Base-by-base conservation (phyloP, 768 basidiomycete genomes). In the Hydnomerulius pinastri region DNA sequence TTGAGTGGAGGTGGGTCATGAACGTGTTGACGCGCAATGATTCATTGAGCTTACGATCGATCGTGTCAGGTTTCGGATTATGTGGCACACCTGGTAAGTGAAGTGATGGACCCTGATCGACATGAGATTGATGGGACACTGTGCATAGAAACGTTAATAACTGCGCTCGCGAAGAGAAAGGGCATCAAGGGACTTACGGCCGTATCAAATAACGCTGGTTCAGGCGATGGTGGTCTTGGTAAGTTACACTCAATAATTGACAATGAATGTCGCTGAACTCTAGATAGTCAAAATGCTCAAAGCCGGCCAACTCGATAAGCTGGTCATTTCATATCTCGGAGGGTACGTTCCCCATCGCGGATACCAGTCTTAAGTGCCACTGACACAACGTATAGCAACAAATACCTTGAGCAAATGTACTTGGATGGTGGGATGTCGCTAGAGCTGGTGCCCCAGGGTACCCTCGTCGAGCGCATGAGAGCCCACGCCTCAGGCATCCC, bases 381-480 rank as follows among this genome's bases (percentile, higher is more conserved):
- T 20, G 23, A 4, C 17, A 35, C 5, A 46, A 29, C 23, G 38
- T 46, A 21, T 62, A 87, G 86, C 52, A 91, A 90, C 71, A 90
- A 91, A 72, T 77, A 80, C 56, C 90, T 92, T 54, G 90, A 91
- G 68, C 66, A 75, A 12, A 73, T 85, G 48, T 94, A 88, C 70
- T 78, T 92, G 36, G 75, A 77, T 33, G 91, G 91, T 43, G 68
- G 82, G 58, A 88, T 92, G 55, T 83, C 85, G 15, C 73, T 92
- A 15, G 91, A 92, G 63, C 82, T 92, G 13, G 87, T 90, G 13
- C 91, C 91, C 4, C 91, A 94, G 69, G 91, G 90, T 8, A 92
- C 89, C 2, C 80, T 94, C 27, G 88, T 86, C 13, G 91, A 91
- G 63, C 83, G 90, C 48, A 75, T 92, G 50, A 83, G 90, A 24